These are phyloP conservation scores for Emmonsiellopsis sp. DNA, from an alignment of 2,329 filamentous ascomycete species.

Conservation along the genomic window DNA sequence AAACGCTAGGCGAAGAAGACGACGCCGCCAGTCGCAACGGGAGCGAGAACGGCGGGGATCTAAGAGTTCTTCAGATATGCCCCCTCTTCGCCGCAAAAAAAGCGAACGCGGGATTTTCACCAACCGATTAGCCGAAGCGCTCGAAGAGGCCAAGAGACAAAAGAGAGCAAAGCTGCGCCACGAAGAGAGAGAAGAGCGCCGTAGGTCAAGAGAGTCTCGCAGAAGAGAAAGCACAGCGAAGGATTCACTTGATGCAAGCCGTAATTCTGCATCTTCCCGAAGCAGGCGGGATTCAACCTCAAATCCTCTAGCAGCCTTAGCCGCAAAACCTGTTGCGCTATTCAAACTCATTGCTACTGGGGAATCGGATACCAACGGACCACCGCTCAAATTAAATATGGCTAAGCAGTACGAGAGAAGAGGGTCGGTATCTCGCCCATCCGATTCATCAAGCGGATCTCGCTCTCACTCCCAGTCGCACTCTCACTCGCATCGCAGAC, in stretches of 20 bases:
- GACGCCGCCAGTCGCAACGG: slow-evolving; percentile 21
- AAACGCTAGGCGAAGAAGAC: slow-evolving; percentile 18
- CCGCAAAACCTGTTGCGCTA: slow-evolving; percentile 17
- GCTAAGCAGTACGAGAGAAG: slow-evolving; percentile 13
- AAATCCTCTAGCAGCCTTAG: slow-evolving; percentile 14
- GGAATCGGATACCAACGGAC: slow-evolving; percentile 31
- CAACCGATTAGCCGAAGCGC: slow-evolving; percentile 25
- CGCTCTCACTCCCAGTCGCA: slow-evolving; percentile 19
- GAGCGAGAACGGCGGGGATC: slow-evolving; percentile 28
- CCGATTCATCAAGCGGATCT: slow-evolving; percentile 22
- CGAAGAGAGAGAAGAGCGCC: slow-evolving; percentile 22
- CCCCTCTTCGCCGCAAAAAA: slow-evolving; percentile 24
- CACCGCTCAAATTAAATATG: slow-evolving; percentile 30
- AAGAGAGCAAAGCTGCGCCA: slow-evolving; percentile 14
- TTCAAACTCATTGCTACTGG: slow-evolving; percentile 26
- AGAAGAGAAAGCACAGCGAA: slow-evolving; percentile 12
- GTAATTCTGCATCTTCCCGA: slow-evolving; percentile 18
- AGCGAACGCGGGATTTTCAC: slow-evolving; percentile 24
- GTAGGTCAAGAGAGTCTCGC: slow-evolving; percentile 9
- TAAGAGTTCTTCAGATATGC: slow-evolving; percentile 28
- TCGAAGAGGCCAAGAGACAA: slow-evolving; percentile 28
- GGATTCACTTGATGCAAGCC: slow-evolving; percentile 12
- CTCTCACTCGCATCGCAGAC: slow-evolving; percentile 19
- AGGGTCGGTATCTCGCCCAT: slow-evolving; percentile 19
- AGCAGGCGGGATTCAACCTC: slow-evolving; percentile 20